Evolutionary conservation across 495 filamentous ascomycete genomes (phyloP).

Genomic region (Tuber umbilicatum): DNA sequence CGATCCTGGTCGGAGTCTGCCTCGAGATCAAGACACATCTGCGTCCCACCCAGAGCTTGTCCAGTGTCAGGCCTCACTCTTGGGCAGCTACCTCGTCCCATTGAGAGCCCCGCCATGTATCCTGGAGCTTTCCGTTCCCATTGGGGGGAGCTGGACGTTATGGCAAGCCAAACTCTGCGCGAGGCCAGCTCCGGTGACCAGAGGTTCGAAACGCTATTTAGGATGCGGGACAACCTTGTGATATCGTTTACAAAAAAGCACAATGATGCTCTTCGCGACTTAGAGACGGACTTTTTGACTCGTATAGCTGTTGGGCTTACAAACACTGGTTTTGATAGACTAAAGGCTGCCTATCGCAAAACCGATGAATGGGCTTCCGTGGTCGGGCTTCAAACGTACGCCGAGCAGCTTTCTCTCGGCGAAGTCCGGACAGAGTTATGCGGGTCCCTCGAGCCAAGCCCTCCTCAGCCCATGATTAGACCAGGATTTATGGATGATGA

Average conservation of each 20-base stretch:
- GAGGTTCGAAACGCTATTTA: background rate
- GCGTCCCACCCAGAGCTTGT: background rate
- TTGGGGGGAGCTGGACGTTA: background rate
- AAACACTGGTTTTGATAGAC: background rate
- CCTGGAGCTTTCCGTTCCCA: background rate
- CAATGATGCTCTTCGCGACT: background rate
- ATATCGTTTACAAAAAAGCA: background rate
- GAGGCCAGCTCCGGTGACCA: background rate
- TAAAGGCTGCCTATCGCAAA: background rate
- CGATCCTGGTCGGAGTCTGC: background rate
- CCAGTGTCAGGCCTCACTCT: background rate
- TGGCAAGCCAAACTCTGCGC: background rate
- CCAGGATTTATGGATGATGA: background rate
- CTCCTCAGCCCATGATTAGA: background rate
- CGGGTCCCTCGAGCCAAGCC: background rate
- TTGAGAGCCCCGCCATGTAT: background rate
- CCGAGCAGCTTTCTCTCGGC: accelerated
- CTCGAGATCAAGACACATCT: background rate
- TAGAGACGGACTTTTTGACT: background rate
- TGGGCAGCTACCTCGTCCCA: background rate
- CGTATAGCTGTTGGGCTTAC: background rate
- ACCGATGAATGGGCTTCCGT: background rate
- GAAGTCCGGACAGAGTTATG: background rate
- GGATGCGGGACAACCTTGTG: background rate
- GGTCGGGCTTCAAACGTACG: background rate